phyloP scores from a whole-genome alignment of 2,329 filamentous ascomycete species.

The Fusarium buharicum region DNA sequence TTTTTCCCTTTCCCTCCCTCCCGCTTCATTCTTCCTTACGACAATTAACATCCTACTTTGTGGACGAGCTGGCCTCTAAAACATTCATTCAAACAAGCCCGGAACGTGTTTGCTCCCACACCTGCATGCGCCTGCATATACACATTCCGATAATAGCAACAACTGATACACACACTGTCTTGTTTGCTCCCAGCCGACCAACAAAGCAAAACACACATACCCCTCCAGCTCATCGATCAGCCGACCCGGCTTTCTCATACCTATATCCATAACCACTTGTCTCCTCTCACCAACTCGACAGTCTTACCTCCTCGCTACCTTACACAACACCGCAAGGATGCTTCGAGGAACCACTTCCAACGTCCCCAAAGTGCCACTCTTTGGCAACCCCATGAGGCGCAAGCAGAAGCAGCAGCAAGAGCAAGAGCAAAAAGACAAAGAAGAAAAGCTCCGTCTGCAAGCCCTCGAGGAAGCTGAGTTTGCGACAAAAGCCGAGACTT shows the following conservation, averaged over 20 bases:
- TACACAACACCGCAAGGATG: conserved; percentile 26
- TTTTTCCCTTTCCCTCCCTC: conserved; percentile 10
- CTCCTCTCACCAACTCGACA: not conserved
- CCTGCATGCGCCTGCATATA: conserved; percentile 24
- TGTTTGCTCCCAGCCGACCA: conserved; percentile 25
- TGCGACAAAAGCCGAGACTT: conserved; percentile 46
- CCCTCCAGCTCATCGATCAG: conserved; percentile 18
- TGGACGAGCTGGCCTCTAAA: conserved; percentile 36
- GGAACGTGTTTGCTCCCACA: conserved; percentile 27
- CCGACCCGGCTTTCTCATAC: conserved; percentile 13
- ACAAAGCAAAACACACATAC: conserved; percentile 8
- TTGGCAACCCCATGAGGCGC: conserved; percentile 43
- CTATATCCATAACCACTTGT: not conserved
- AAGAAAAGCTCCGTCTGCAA: conserved; percentile 38
- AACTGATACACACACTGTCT: conserved; percentile 35
- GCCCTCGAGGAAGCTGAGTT: conserved; percentile 47
- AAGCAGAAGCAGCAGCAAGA: conserved; percentile 43
- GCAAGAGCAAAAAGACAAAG: conserved; percentile 35
- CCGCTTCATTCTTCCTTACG: not conserved
- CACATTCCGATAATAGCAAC: conserved; percentile 28
- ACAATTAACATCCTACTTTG: conserved; percentile 1
- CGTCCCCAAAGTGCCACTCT: conserved; percentile 39
- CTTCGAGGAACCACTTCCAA: conserved; percentile 38
- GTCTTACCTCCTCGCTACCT: not conserved
- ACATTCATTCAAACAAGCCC: conserved; percentile 27